Base-by-base conservation (phyloP, 176 grass and related monocot species). In the Eragrostis nindensis region DNA sequence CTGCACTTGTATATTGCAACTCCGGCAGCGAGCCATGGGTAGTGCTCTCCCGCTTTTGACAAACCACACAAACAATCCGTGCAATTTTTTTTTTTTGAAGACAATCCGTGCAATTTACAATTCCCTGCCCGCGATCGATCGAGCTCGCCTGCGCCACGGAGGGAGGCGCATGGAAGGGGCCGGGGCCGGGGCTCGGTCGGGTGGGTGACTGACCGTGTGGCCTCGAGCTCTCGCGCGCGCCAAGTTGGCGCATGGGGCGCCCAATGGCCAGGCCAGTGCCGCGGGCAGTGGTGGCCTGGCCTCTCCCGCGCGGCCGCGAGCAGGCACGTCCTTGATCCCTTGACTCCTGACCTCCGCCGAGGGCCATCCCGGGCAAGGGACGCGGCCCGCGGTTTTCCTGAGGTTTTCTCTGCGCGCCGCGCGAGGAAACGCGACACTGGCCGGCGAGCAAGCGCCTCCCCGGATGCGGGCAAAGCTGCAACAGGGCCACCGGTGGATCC, bases 381-480 rank as follows among this genome's bases (percentile, higher is more conserved):
- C 83, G 24, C 19, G 44, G 45, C 42, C 11, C 47, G 63, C 36
- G 15, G 22, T 45, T 40, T 80, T 8, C 6, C 14, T 29, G 74
- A 6, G 56, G 56, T 11, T 64, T 55, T 68, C 63, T 11, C 46
- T 30, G 76, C 39, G 62, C 11, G 62, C 30, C 61, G 44, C 1
- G 30, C 14, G 0, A 8, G 36, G 6, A 22, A 55, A 22, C 49
- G 50, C 50, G 50, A 11, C 29, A 8, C 71, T 62, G 26, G 46
- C 52, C 11, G 61, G 77, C 39, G 44, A 22, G 80, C 22, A 57
- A 57, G 21, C 55, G 22, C 83, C 83, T 85, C 83, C 83, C 83
- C 83, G 75, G 72, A 76, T 68, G 72, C 78, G 39, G 50, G 65
- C 78, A 80, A 80, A 80, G 65, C 65, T 14, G 66, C 24, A 21